phyloP scores from a whole-genome alignment of 306 rosid species.

The Cicer arietinum region DNA sequence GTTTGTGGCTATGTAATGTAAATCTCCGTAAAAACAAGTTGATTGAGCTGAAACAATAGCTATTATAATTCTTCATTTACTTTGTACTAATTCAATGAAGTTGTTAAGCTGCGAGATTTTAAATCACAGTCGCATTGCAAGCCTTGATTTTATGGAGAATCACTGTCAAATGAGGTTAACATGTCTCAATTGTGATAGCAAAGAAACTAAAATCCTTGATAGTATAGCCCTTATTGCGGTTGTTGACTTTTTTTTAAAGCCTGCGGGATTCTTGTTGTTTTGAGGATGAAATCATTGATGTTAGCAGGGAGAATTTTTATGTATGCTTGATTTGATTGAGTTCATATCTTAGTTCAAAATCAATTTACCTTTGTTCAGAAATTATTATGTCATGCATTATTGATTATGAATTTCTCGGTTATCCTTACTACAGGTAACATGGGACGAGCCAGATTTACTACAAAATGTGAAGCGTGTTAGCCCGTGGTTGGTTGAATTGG shows the following conservation, averaged over 20 bases:
- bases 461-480: slow-evolving; percentile 94
- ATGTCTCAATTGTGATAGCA: neutral
- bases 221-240: neutral
- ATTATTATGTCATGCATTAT: neutral
- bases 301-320: slow-evolving; percentile 32
- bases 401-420: slow-evolving; percentile 34
- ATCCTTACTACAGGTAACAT: slow-evolving; percentile 66
- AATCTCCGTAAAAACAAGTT: neutral
- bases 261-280: slow-evolving; percentile 5
- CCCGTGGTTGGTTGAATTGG: slow-evolving; percentile 94
- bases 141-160: neutral
- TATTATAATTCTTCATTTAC: neutral
- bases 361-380: neutral
- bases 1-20: slow-evolving; percentile 6
- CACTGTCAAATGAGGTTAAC: neutral
- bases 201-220: neutral
- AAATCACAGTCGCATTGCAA: neutral
- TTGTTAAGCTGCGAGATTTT: slow-evolving; percentile 2
- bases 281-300: slow-evolving; percentile 10
- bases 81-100: slow-evolving; percentile 10
- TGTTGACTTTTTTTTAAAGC: neutral
- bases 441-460: slow-evolving; percentile 98
- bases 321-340: slow-evolving; percentile 3
- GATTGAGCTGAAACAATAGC: neutral
- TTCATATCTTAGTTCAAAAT: neutral